Base-by-base conservation (phyloP, 2,329 filamentous ascomycete species). In the Arthrobotrys iridis region DNA sequence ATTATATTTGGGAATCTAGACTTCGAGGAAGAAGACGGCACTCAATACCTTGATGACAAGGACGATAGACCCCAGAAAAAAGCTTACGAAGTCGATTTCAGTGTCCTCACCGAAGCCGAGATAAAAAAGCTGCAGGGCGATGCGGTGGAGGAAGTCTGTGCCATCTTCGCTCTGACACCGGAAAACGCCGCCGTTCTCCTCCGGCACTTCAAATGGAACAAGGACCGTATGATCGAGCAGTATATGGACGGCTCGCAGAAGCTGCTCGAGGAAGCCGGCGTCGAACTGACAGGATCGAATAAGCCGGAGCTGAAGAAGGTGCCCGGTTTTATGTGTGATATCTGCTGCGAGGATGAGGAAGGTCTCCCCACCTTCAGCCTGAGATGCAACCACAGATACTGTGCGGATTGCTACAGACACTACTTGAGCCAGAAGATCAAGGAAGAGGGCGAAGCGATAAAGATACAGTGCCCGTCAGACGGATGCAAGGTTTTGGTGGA, bases 381-480 rank as follows among this genome's bases (percentile, higher is more conserved):
- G 88, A 96, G 92, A 81, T 99, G 95, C 82, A 92, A 90, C 0
- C 95, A 99, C 82, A 88, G 95, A 58, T 99, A 95, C 82, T 99
- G 95, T 79, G 89, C 93, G 33, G 88, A 93, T 80, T 99, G 95
- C 84, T 99, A 97, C 81, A 87, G 89, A 24, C 93, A 97, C 59
- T 99, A 99, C 80, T 84, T 99, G 24, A 87, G 86, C 0, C 93
- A 96, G 80, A 99, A 99, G 85, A 97, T 99, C 79, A 90, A 90
- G 65, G 93, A 95, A 78, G 95, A 99, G 82, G 95, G 95, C 37
- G 95, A 99, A 82, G 94, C 95, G 0, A 93, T 93, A 22, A 88
- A 93, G 73, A 98, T 99, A 79, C 91, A 97, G 82, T 99, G 95
- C 82, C 94, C 95, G 0, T 89, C 92, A 5, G 91, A 96, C 74